Conservation (phyloP, 495 filamentous ascomycete species). For the Penicillium ochrochloron region DNA sequence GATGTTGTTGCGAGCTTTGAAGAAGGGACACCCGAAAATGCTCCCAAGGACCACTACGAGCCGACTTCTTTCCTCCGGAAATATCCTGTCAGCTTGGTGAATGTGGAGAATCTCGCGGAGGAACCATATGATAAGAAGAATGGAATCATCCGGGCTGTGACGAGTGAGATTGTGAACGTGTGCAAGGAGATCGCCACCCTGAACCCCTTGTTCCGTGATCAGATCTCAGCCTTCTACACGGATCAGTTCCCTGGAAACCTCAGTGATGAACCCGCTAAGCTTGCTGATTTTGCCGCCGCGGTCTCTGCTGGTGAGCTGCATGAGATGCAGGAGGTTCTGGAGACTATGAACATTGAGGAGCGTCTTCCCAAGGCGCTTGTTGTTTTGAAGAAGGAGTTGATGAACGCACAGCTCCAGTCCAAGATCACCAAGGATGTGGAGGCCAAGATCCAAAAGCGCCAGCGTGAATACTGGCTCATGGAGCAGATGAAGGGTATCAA, state of each 20-base stretch:
- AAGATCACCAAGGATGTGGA: slow-evolving; percentile 99
- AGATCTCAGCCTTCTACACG: slow-evolving; percentile 96
- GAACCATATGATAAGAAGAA: slow-evolving; percentile 89
- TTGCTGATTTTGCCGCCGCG: slow-evolving; percentile 96
- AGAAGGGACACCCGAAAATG: slow-evolving; percentile 59
- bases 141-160: slow-evolving; percentile 83
- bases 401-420: slow-evolving; percentile 94
- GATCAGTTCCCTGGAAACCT: slow-evolving; percentile 94
- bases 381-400: slow-evolving; percentile 95
- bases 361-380: slow-evolving; percentile 86
- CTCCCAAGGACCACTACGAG: slow-evolving; percentile 68
- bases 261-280: slow-evolving; percentile 88
- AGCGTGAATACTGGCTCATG: slow-evolving; percentile 98
- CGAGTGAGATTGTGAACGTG: slow-evolving; percentile 96
- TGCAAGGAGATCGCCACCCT: slow-evolving; percentile 95
- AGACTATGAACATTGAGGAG: slow-evolving; percentile 85
- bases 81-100: slow-evolving; percentile 88
- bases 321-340: slow-evolving; percentile 94
- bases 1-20: slow-evolving; percentile 98
- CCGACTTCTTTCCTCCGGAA: slow-evolving; percentile 90
- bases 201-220: slow-evolving; percentile 95
- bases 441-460: slow-evolving; percentile 94
- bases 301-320: slow-evolving; percentile 87
- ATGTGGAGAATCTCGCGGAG: slow-evolving; percentile 89
- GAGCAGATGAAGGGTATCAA: slow-evolving; percentile 99